phyloP scores from a whole-genome alignment of 2,329 filamentous ascomycete species.

The Coleophoma cylindrospora region DNA sequence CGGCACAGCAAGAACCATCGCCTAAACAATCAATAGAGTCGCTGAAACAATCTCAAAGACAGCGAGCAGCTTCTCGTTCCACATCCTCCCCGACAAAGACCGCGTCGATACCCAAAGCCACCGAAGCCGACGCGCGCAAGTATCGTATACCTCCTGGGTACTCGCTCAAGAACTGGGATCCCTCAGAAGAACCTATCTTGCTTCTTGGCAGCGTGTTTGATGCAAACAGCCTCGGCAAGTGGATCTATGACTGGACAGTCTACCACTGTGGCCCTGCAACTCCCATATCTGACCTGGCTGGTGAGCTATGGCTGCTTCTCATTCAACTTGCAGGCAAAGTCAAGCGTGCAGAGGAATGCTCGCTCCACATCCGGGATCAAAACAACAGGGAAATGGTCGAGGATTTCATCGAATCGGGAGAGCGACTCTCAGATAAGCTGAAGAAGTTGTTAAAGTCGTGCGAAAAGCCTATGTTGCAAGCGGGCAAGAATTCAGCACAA shows the following conservation, averaged over 20 bases:
- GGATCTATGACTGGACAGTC: constrained; percentile 99
- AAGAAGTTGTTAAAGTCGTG: constrained; percentile 84
- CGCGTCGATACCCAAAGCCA: constrained; percentile 35
- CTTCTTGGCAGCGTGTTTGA: constrained; percentile 94
- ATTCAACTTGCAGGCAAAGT: constrained; percentile 93
- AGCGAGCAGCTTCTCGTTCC: not conserved
- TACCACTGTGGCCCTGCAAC: constrained; percentile 78
- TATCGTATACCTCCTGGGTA: constrained; percentile 84
- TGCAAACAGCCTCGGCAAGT: constrained; percentile 94
- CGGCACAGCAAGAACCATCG: too few relatives aligned
- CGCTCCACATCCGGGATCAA: constrained; percentile 63
- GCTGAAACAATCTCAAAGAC: not conserved
- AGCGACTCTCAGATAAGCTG: constrained; percentile 80
- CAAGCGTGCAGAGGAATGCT: constrained; percentile 79
- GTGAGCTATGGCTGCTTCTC: constrained; percentile 89
- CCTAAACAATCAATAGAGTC: too few relatives aligned
- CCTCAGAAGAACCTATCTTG: constrained; percentile 86
- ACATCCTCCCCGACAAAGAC: too few relatives aligned
- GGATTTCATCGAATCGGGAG: constrained; percentile 85
- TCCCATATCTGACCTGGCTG: constrained; percentile 84
- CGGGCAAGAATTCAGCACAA: constrained; percentile 29
- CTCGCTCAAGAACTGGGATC: constrained; percentile 98
- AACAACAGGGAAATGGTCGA: constrained; percentile 78
- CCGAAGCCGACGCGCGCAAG: constrained; percentile 52
- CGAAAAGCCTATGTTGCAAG: constrained; percentile 92